These are phyloP conservation scores for Durio zibethinus DNA, from an alignment of 345 rosid species.

Conservation along the genomic window DNA sequence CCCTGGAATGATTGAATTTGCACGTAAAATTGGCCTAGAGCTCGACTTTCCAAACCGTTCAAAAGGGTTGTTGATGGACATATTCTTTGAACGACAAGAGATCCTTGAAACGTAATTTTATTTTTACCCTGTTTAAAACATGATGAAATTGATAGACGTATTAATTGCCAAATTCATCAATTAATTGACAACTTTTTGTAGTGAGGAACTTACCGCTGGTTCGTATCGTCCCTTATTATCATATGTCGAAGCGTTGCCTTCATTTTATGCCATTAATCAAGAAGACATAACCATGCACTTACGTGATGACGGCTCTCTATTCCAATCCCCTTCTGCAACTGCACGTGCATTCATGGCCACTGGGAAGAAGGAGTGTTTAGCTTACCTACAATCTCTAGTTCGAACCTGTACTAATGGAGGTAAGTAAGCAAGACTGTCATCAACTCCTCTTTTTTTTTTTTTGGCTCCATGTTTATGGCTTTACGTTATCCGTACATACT, in stretches of 20 bases:
- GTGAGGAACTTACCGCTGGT: constrained; percentile 38
- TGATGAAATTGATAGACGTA: not conserved
- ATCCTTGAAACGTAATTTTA: not conserved
- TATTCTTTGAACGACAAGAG: constrained; percentile 29
- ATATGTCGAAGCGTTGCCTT: constrained; percentile 47
- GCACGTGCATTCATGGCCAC: constrained; percentile 58
- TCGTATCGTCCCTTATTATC: constrained; percentile 35
- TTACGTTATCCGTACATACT: too few relatives aligned
- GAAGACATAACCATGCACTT: constrained; percentile 28
- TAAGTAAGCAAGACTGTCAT: not conserved
- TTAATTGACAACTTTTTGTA: not conserved
- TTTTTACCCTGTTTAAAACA: not conserved
- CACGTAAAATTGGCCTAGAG: constrained; percentile 35
- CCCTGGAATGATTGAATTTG: constrained; percentile 50
- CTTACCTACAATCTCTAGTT: constrained; percentile 45
- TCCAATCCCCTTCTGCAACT: constrained; percentile 69
- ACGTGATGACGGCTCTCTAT: constrained; percentile 46
- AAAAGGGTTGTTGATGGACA: constrained; percentile 4
- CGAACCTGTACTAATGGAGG: constrained; percentile 45
- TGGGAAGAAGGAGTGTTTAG: constrained; percentile 36
- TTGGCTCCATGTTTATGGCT: not conserved
- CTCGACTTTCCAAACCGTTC: constrained; percentile 24
- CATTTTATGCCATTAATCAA: constrained; percentile 11
- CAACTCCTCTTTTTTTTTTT: not conserved
- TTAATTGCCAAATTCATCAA: not conserved